Base-by-base conservation (phyloP, 2,329 filamentous ascomycete genomes). In the Aspergillus clavatus region DNA sequence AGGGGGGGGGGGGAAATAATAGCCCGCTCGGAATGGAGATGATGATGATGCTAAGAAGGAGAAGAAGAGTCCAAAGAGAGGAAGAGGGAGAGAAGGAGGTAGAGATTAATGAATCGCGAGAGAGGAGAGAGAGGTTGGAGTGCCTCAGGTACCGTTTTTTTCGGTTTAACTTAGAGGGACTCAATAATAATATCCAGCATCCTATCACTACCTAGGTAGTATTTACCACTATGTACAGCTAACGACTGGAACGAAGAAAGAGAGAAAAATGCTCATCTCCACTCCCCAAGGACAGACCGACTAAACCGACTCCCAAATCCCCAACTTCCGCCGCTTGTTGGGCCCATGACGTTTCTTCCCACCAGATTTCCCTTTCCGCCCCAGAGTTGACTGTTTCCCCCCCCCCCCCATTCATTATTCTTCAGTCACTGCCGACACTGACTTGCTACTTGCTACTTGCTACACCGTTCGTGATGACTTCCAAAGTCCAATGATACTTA, bases 311-410 rank as follows among this genome's bases (percentile, higher is more conserved):
- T n/a, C n/a, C n/a, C n/a, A 21, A 14, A 35, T 35, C 53, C 57
- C 51, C 57, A 57, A 58, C 54, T 57, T 45, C 43, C 45, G 41
- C 27, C 38, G 45, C 50, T 58, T 60, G 57, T 60, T 60, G 57
- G 55, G 57, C 56, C 51, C 54, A 58, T 55, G 46, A 42, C 41
- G 42, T 43, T 35, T 43, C 37, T 46, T 53, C 52, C 52, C 50
- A 50, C 51, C 40, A 44, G 28, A 47, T 50, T 43, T 41, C 36
- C 5, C 10, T 14, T 24, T 19, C 38, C 46, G 31, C 35, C 45
- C 33, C 29, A 42, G 26, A 36, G n/a, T n/a, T n/a, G n/a, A n/a
- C n/a, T n/a, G n/a, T n/a, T n/a, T n/a, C n/a, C n/a, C n/a, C n/a
- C n/a, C n/a, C n/a, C n/a, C n/a, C n/a, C n/a, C n/a, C n/a, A n/a